Evolutionary conservation across 139 green algal genomes (phyloP), one percentile per base, ranked within the genome.

Genomic region (Micractinium sp.): DNA sequence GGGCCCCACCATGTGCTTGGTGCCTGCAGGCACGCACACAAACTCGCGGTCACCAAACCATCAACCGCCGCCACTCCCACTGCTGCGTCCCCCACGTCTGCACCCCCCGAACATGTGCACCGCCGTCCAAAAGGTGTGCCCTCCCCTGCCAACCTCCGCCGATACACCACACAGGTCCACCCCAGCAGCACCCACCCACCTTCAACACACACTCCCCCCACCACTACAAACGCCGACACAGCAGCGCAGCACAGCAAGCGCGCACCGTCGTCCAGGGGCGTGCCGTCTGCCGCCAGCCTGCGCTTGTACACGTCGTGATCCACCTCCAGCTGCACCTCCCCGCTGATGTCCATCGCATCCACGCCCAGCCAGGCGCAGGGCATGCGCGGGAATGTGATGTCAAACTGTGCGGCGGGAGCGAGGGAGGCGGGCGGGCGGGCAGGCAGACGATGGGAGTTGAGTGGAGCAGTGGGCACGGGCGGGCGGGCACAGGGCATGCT

Each of bases 271-370:
- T 93, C 89, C 5, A 99, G 90, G 0, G 93, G 89, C 16, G 82
- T 82, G 1, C 97, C 96, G 0, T 90, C 90, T 14, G 78, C 31
- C 23, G 81, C 74, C 14, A 98, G 91, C 16, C 96, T 93, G 92
- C 95, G 94, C 88, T 96, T 97, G 89, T 95, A 97, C 2, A 99
- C 81, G 69, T 97, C 94, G 89, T 99, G 96, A 71, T 97, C 94
- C 93, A 96, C 92, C 80, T 99, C 97, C 39, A 99, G 88, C 38
- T 99, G 97, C 69, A 98, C 88, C 81, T 99, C 97, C 4, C 98
- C 98, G 77, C 92, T 97, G 73, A 99, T 94, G 90, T 99, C 98
- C 97, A 99, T 99, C 2, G 95, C 97, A 90, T 99, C 98, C 7
- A 99, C 82, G 74, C 92, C 97, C 5, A 99, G 88, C 95, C 97